Conservation (phyloP, 148 eudicot genomes). For the Cornus kousa region DNA sequence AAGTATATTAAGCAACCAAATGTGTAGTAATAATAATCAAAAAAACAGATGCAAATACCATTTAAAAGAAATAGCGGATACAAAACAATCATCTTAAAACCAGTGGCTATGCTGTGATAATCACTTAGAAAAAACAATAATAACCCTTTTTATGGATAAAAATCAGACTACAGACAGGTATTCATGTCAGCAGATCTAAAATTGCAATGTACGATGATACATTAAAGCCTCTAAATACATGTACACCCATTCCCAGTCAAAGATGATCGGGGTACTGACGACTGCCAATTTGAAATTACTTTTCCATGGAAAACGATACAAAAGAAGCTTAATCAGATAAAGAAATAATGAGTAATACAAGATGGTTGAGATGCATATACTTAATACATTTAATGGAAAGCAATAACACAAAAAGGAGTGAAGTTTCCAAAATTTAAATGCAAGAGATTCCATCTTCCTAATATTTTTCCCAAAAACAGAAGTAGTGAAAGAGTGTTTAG, state of each 20-base stretch:
- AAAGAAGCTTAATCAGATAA: not conserved
- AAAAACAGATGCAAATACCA: no score
- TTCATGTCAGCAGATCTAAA: no score
- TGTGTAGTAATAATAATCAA: not conserved
- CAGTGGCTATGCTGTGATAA: not conserved
- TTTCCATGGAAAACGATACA: not conserved
- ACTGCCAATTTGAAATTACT: not conserved
- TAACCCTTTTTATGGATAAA: not conserved
- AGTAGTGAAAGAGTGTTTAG: no score
- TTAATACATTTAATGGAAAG: not conserved
- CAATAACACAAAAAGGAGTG: not conserved
- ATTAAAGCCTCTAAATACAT: no score
- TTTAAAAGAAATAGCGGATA: not conserved
- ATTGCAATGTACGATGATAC: no score
- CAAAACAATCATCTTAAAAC: no score
- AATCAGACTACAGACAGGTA: not conserved
- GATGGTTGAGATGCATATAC: not conserved
- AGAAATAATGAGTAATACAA: not conserved
- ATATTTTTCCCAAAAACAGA: no score
- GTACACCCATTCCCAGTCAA: no score
- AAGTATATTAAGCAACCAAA: not conserved
- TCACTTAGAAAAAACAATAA: not conserved
- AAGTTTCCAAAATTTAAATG: not conserved
- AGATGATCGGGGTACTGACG: not conserved
- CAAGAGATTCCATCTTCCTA: not conserved